Evolutionary conservation across 345 rosid genomes (phyloP), one percentile per base, ranked within the genome.

Genomic region (Eucalyptus tenuipes): DNA sequence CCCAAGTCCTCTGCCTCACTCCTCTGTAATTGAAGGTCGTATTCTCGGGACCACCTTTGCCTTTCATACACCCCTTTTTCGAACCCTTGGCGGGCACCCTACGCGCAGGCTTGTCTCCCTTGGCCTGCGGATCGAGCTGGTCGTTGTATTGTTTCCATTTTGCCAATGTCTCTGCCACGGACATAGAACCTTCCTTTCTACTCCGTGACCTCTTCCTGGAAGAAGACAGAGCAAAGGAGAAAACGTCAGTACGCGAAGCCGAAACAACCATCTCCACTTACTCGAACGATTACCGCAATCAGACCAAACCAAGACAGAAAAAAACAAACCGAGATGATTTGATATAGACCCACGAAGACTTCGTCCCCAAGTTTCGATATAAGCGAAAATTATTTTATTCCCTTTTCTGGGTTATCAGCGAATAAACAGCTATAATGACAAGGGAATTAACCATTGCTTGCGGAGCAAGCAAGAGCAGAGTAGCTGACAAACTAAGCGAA

Each of bases 21-120:
- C 99, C 99, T 89, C 99, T 90, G 71, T 94, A 97, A 8, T 87
- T 89, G 52, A 94, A 95, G 31, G 25, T 14, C 18, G 91, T 87
- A 50, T 97, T 97, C 42, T 97, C 96, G 2, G 99, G 99, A 11
- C 99, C 99, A n/a, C 99, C 99, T 90, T 97, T 96, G 20, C 99
- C 99, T 89, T 92, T 97, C 99, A 97, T 97, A 85, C 99, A 96
- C 11, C 99, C 99, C 40, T 95, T 97, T 80, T 80, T 97, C 0
- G 99, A 96, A 15, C 99, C 99, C 91, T 93, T 94, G 0, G 97
- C 92, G 25, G 95, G 98, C 50, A 89, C 92, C 91, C 91, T 96
- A 5, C 93, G 92, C 2, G 37, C 45, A 5, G 91, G 91, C 37
- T 88, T 89, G 16, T 75, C 89, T 37, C 44, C 93, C 29, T 55